phyloP scores from a whole-genome alignment of 164 flowering plant genomes.

The Tetracentron sinense region DNA sequence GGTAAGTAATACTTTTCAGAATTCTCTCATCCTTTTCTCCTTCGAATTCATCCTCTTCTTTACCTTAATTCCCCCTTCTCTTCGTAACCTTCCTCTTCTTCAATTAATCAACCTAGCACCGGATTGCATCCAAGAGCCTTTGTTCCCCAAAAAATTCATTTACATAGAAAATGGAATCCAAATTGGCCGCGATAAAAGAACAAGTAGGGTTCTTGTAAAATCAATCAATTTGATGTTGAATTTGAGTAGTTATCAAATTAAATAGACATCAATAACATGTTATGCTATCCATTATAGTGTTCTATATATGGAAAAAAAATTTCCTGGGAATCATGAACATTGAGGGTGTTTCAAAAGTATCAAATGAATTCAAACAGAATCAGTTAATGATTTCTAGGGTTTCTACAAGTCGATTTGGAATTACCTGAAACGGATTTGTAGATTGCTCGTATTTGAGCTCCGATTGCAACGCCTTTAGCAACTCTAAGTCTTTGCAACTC shows the following conservation, averaged over 20 bases:
- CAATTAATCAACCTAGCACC: too few species aligned
- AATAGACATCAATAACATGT: too few species aligned
- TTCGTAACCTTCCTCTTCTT: too few species aligned
- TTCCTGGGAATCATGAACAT: too few species aligned
- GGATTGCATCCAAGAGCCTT: not conserved
- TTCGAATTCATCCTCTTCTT: too few species aligned
- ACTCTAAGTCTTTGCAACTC: constrained; percentile 28
- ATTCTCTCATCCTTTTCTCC: too few species aligned
- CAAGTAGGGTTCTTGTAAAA: not conserved
- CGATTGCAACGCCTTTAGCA: constrained; percentile 48
- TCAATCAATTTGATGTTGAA: not conserved
- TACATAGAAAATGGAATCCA: not conserved
- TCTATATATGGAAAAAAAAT: too few species aligned
- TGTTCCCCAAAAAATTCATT: not conserved
- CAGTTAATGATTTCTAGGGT: not conserved
- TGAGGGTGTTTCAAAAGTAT: too few species aligned
- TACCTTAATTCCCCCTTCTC: too few species aligned
- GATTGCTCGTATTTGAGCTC: constrained; percentile 61
- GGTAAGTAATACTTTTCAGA: too few species aligned
- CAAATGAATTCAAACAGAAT: not conserved
- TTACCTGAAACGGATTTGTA: constrained; percentile 43
- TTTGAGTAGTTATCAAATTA: not conserved
- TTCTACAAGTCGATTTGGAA: not conserved
- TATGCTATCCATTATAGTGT: too few species aligned
- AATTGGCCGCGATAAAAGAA: not conserved